Evolutionary conservation across 2,329 filamentous ascomycete species (phyloP).

Genomic region (Fusarium duplospermum): DNA sequence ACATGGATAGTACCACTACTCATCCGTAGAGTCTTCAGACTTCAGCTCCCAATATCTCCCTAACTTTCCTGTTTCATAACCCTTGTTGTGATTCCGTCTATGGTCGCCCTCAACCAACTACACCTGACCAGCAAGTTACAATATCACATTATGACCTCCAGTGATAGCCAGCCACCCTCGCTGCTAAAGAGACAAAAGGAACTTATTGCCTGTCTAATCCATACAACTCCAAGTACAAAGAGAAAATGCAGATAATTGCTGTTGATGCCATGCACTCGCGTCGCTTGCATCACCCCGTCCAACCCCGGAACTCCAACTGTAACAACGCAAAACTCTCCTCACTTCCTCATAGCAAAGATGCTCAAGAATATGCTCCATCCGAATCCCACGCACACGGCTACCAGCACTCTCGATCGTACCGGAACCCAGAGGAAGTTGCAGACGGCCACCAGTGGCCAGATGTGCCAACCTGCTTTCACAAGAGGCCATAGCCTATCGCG

Average conservation of each 20-base stretch:
- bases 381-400: conserved; percentile 51
- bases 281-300: neutral
- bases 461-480: conserved; percentile 51
- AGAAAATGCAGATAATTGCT: conserved; percentile 16
- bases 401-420: conserved; percentile 50
- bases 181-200: neutral
- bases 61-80: neutral
- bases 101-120: neutral
- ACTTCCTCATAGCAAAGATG: conserved; percentile 46
- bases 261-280: conserved; percentile 3
- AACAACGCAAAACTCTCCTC: neutral
- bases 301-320: conserved; percentile 8
- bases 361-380: conserved; percentile 53
- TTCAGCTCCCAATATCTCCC: neutral
- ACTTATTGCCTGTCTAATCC: neutral
- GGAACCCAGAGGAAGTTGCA: conserved; percentile 53
- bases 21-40: neutral
- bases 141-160: too few relatives aligned
- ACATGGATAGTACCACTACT: neutral
- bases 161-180: neutral
- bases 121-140: too few relatives aligned
- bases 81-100: neutral
- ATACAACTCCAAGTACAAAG: conserved; percentile 18
- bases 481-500: conserved; percentile 45
- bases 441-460: conserved; percentile 52